These are phyloP conservation scores for Jatropha podagrica DNA, from an alignment of 441 rosid species.

Conservation along the genomic window DNA sequence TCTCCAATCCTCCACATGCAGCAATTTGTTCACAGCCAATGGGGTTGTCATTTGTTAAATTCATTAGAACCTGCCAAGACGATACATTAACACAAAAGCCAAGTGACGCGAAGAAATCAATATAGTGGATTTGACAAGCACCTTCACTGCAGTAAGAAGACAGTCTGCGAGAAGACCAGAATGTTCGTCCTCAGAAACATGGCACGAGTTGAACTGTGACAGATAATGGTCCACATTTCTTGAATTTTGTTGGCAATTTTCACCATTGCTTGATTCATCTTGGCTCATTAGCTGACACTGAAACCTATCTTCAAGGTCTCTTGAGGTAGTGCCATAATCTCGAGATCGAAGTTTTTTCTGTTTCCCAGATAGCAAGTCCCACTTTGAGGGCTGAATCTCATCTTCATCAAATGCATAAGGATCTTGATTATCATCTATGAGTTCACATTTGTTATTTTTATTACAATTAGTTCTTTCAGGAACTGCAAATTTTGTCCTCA, in stretches of 20 bases:
- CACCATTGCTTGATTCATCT: conserved; percentile 45
- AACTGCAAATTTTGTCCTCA: conserved; percentile 39
- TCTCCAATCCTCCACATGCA: conserved; percentile 79
- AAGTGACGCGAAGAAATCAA: conserved; percentile 5
- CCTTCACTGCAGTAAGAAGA: conserved; percentile 91
- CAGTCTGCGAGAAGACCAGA: conserved; percentile 71
- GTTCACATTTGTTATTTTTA: conserved; percentile 33
- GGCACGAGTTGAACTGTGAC: conserved; percentile 40
- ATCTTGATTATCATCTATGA: conserved; percentile 57
- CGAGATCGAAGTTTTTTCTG: conserved; percentile 42
- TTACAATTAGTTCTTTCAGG: conserved; percentile 31
- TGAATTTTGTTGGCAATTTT: conserved; percentile 36
- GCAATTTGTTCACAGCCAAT: conserved; percentile 86
- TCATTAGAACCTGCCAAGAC: conserved; percentile 86
- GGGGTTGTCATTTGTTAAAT: conserved; percentile 86
- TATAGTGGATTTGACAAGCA: conserved; percentile 22
- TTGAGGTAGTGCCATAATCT: conserved; percentile 32
- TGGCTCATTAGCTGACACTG: conserved; percentile 41
- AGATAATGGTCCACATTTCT: conserved; percentile 34
- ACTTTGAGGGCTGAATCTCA: conserved; percentile 70
- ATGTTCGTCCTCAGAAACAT: conserved; percentile 50
- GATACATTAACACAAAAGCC: conserved; percentile 4
- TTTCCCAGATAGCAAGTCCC: conserved; percentile 63
- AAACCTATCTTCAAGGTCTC: conserved; percentile 37
- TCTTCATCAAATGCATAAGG: conserved; percentile 85